Percentiles rank a stretch among this genome's conserved stretches.
Evolutionary conservation across 148 eudicot species (phyloP).

Genomic region (Camellia sinensis): DNA sequence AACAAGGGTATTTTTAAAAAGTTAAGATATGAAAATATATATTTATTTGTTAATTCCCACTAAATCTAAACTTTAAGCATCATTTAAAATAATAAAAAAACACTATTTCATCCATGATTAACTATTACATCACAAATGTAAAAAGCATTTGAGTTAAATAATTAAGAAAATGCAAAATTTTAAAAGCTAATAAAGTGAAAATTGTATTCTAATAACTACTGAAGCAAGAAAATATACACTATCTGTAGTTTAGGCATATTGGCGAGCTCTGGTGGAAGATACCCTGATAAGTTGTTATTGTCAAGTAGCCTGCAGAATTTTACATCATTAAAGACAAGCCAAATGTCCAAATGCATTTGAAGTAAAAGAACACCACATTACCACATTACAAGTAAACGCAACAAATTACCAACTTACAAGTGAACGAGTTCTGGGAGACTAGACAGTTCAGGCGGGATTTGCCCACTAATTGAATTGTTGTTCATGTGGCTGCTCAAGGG

Average conservation of each 20-base stretch:
- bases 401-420: slow-evolving; percentile 36
- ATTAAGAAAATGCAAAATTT: too few species aligned
- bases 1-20: too few species aligned
- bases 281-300: slow-evolving; percentile 79
- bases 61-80: too few species aligned
- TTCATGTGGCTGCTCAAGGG: slow-evolving; percentile 58
- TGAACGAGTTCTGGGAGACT: slow-evolving; percentile 50
- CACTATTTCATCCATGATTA: too few species aligned
- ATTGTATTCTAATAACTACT: background rate
- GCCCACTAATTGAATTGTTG: slow-evolving; percentile 60
- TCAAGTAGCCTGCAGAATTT: slow-evolving; percentile 65
- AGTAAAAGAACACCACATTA: background rate
- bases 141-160: too few species aligned
- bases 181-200: background rate
- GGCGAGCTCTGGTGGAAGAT: slow-evolving; percentile 72
- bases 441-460: slow-evolving; percentile 52
- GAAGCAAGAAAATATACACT: slow-evolving; percentile 49
- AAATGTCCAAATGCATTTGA: slow-evolving; percentile 7
- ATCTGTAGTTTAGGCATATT: slow-evolving; percentile 55
- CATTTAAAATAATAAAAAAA: too few species aligned
- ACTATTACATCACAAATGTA: too few species aligned
- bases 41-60: too few species aligned
- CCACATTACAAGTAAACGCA: background rate
- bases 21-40: too few species aligned
- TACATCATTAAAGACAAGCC: slow-evolving; percentile 18